Evolutionary conservation across 768 basidiomycete species (phyloP), one percentile per base, ranked within the genome.

Genomic region (Tremella fuciformis): DNA sequence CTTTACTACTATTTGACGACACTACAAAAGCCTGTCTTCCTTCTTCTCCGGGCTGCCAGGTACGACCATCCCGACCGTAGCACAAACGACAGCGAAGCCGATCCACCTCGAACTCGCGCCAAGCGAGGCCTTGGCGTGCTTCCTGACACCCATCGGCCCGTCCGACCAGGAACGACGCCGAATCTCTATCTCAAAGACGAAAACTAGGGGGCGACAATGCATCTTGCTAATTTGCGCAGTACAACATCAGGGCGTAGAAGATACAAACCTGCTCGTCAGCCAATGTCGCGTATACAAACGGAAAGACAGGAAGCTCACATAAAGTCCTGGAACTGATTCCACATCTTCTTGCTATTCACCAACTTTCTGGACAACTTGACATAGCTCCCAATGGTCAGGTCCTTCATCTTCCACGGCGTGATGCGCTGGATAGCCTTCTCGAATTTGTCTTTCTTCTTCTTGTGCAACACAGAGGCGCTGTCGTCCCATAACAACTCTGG

Each of bases 381-480:
- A 85, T 88, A 93, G 54, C 84, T 84, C 57, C 79, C 75, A 37
- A 93, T 84, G 63, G 89, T 92, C 79, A 93, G 79, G 71, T 93
- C 90, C 54, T 60, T 63, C 84, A 93, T 80, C 65, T 68, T 75
- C 76, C 89, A 94, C 47, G 89, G 88, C 57, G 85, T 71, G n/a
- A 71, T 63, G 58, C 62, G 59, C 50, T 63, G 70, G 25, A 74
- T 38, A 13, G 47, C 82, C 58, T 82, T 85, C 67, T 80, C 81
- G 57, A 79, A 79, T 60, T 59, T 55, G 70, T 73, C 41, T 79
- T 74, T 56, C 57, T 49, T 42, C 52, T 64, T 50, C 52, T 13
- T 44, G 77, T 69, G 53, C 78, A 78, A 69, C 87, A 75, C 50
- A 21, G 47, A 34, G 4, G 29, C 44, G 1, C 60, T 49, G 24